Conservation (phyloP, 805 yeast species). For the Saccharomycopsis capsularis region DNA sequence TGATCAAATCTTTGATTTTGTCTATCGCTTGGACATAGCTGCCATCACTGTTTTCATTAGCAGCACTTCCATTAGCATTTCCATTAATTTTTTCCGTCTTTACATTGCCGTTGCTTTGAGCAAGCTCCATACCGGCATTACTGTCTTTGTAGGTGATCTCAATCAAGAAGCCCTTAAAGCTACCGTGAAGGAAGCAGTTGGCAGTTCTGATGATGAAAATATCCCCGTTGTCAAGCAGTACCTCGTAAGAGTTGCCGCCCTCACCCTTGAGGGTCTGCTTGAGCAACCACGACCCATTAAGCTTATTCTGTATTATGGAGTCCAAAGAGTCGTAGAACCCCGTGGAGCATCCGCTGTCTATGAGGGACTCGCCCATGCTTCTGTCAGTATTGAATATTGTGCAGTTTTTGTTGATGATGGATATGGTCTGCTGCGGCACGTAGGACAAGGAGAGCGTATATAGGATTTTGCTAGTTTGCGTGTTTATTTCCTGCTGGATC, state of each 20-base stretch:
- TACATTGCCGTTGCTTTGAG: no score
- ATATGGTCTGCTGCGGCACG: constrained; percentile 38
- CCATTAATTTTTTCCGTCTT: no score
- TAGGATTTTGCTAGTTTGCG: constrained; percentile 34
- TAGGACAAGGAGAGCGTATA: constrained; percentile 48
- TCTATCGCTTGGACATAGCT: neutral
- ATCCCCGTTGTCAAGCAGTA: constrained; percentile 30
- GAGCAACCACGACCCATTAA: constrained; percentile 63
- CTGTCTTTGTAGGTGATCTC: constrained; percentile 33
- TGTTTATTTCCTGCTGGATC: neutral
- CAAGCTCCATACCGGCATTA: neutral
- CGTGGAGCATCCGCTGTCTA: constrained; percentile 46
- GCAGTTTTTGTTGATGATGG: constrained; percentile 37
- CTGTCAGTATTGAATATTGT: constrained; percentile 17
- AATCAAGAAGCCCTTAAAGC: constrained; percentile 61
- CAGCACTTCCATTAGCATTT: neutral
- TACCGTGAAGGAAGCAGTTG: constrained; percentile 68
- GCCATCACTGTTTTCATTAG: neutral
- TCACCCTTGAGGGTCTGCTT: constrained; percentile 69
- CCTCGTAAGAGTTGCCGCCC: constrained; percentile 59
- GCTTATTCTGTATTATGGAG: constrained; percentile 43
- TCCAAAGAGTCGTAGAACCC: constrained; percentile 55
- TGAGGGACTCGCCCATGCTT: constrained; percentile 26
- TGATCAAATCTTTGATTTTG: constrained; percentile 28
- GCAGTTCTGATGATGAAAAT: constrained; percentile 49